Conservation (phyloP, 2,329 filamentous ascomycete genomes). For the Stagonosporopsis cucurbitacearum region DNA sequence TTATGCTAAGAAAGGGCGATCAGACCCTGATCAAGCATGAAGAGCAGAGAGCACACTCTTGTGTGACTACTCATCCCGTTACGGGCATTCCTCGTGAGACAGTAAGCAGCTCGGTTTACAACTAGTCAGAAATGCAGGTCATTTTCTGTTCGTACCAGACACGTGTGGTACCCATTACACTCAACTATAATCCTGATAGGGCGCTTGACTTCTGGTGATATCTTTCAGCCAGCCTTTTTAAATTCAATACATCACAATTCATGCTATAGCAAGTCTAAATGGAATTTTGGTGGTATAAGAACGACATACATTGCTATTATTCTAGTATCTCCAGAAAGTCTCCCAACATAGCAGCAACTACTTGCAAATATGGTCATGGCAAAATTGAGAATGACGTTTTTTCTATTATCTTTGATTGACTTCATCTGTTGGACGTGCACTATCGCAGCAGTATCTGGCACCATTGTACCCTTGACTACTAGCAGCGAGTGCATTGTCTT, state of each 20-base stretch:
- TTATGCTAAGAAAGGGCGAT: slow-evolving; percentile 2
- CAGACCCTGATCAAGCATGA: background rate
- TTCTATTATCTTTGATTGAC: background rate
- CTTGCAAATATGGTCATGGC: background rate
- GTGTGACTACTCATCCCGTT: background rate
- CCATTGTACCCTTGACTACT: background rate
- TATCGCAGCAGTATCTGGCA: background rate
- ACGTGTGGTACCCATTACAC: background rate
- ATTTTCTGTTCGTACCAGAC: no score
- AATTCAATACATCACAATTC: background rate
- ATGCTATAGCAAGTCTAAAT: background rate
- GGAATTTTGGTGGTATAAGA: no score
- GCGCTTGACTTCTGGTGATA: background rate
- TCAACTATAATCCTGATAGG: background rate
- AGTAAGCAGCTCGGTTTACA: background rate
- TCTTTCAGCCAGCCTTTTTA: background rate
- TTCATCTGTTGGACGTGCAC: background rate
- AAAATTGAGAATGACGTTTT: background rate
- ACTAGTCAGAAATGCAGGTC: background rate
- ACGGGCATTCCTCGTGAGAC: background rate
- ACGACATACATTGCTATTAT: no score
- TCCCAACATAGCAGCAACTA: no score
- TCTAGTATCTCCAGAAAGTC: no score
- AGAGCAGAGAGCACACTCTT: background rate
- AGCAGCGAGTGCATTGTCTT: background rate